A percentile compares a stretch with the other conserved stretches of the same genome.
Evolutionary conservation across 805 yeast species (phyloP).

Genomic region (Metschnikowia similis): DNA sequence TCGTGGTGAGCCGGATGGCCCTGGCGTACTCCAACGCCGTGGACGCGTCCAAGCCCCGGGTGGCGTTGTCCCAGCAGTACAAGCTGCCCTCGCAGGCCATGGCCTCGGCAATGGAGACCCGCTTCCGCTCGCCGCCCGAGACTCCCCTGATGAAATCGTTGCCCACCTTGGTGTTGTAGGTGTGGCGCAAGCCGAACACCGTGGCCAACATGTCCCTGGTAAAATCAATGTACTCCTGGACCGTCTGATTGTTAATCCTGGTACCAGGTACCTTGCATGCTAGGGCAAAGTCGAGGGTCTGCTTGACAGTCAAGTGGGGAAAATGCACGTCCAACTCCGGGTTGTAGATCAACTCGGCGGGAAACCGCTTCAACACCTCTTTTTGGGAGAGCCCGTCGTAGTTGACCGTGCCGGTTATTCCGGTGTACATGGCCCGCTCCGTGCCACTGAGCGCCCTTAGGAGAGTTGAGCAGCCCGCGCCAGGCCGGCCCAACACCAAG

Average conservation of each 20-base stretch:
- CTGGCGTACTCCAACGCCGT: slow-evolving; percentile 62
- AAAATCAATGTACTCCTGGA: slow-evolving; percentile 47
- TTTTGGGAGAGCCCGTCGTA: slow-evolving; percentile 51
- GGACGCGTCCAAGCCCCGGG: slow-evolving; percentile 66
- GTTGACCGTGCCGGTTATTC: slow-evolving; percentile 36
- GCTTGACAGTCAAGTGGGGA: slow-evolving; percentile 63
- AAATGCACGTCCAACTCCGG: slow-evolving; percentile 66
- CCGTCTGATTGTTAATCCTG: slow-evolving; percentile 48
- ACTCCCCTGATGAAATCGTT: slow-evolving; percentile 62
- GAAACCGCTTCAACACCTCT: slow-evolving; percentile 48
- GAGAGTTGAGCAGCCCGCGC: slow-evolving; percentile 69
- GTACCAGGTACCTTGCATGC: slow-evolving; percentile 55
- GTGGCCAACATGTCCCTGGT: slow-evolving; percentile 40
- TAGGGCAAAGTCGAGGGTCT: slow-evolving; percentile 60
- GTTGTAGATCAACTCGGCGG: slow-evolving; percentile 66
- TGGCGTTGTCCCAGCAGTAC: slow-evolving; percentile 65
- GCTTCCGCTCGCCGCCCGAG: slow-evolving; percentile 68
- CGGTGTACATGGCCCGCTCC: slow-evolving; percentile 46
- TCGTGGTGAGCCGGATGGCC: slow-evolving; percentile 53
- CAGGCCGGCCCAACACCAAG: slow-evolving; percentile 68
- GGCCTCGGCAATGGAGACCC: slow-evolving; percentile 66
- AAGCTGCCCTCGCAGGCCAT: slow-evolving; percentile 42
- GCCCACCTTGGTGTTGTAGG: slow-evolving; percentile 56
- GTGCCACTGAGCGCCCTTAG: slow-evolving; percentile 58
- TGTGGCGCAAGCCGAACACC: slow-evolving; percentile 50